phyloP scores from a whole-genome alignment of 176 grass and related monocot genomes.

The Cenchrus fungigraminus region DNA sequence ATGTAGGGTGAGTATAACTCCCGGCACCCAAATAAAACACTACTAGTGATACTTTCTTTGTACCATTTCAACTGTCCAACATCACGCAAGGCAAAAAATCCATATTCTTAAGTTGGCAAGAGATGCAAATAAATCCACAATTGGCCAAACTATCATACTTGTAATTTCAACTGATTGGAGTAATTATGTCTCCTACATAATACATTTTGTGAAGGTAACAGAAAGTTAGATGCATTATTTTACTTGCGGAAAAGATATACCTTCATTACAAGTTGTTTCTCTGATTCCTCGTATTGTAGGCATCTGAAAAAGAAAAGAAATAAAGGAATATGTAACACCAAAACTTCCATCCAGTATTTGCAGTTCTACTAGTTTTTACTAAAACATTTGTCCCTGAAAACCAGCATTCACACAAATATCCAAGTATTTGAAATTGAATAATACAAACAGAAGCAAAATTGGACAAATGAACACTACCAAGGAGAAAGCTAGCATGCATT shows the following conservation, averaged over 20 bases:
- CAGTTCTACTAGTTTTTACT: conserved; percentile 21
- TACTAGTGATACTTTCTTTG: too few relatives aligned
- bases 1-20: neutral
- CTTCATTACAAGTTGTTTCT: conserved; percentile 69
- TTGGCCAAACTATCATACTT: conserved; percentile 11
- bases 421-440: conserved; percentile 26
- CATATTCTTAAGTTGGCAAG: conserved; percentile 9
- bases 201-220: conserved; percentile 8
- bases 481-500: neutral
- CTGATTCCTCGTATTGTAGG: conserved; percentile 53
- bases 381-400: neutral
- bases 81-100: neutral
- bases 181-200: conserved; percentile 26
- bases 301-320: conserved; percentile 43
- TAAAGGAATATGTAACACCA: neutral
- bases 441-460: conserved; percentile 1
- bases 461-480: neutral
- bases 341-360: conserved; percentile 11
- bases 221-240: neutral
- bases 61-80: too few relatives aligned
- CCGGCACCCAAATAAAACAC: too few relatives aligned
- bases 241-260: conserved; percentile 46
- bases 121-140: conserved; percentile 28
- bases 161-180: neutral
- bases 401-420: conserved; percentile 3